Base-by-base conservation (phyloP, 2,329 filamentous ascomycete species). In the Ploettnerulaceae sp. region DNA sequence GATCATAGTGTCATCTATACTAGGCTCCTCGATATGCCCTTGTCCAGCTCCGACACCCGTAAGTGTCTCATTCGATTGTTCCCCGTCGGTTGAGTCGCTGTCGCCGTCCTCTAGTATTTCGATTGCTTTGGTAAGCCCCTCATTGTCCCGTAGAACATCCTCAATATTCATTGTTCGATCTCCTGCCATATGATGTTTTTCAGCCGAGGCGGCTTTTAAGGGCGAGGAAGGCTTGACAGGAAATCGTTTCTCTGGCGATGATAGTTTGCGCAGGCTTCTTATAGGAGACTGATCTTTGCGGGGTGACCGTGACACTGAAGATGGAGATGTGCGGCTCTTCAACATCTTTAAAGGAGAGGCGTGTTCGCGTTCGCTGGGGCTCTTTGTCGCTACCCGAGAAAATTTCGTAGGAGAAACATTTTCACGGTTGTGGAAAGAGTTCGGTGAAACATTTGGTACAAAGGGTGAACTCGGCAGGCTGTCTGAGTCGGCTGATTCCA, bases 101-200 rank as follows among this genome's bases (percentile, higher is more conserved):
- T 63, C 57, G 1, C 49, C 57, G 57, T 82, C 78, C 58, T 83
- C 80, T 25, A 82, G 76, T 35, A 82, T 81, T 49, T 77, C 71
- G 54, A 83, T 81, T 4, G 77, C 77, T 46, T 72, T 73, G 57
- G 72, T 75, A 29, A 82, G 66, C 2, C 75, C 76, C 40, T 73
- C 71, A 53, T 79, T 81, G 34, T 76, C 70, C 32, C 67, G 67
- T 44, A 81, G 66, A 2, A 72, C 72, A 46, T 79, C 72, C 44
- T 79, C 74, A 15, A 81, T 57, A 24, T 43, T 53, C 11, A 62
- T 37, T 8, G 55, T 55, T 37, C 41, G 53, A 34, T 59, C 56
- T 11, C 45, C 39, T n/a, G 52, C 32, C 8, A 39, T 28, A 8
- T 48, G 59, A 50, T 21, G 59, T 55, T 65, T 69, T 74, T 56